A percentile compares a stretch with the other conserved stretches of the same genome.
Conservation (phyloP, 495 filamentous ascomycete genomes). For the Podospora bellae-mahoneyi region DNA sequence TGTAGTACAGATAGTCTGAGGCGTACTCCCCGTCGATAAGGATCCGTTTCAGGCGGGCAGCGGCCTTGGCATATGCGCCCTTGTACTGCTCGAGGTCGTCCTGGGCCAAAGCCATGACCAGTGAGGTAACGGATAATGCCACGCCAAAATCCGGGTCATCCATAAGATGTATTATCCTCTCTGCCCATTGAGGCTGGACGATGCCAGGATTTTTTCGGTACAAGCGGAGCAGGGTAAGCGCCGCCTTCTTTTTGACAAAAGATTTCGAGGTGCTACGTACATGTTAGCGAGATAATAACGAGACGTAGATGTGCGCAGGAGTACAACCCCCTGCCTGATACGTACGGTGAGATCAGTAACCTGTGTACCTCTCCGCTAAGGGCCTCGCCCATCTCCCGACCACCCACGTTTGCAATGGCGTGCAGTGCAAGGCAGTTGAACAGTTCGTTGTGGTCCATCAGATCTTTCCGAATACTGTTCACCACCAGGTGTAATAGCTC, state of each 20-base stretch:
- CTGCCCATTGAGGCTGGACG: conserved; percentile 94
- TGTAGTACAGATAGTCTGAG: conserved; percentile 94
- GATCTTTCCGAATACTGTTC: conserved; percentile 96
- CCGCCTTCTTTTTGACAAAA: conserved; percentile 99
- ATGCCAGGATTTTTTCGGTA: conserved; percentile 93
- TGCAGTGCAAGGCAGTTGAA: conserved; percentile 98
- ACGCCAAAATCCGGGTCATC: conserved; percentile 95
- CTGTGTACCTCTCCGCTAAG: conserved; percentile 90
- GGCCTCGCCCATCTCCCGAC: conserved; percentile 95
- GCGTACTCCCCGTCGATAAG: conserved; percentile 84
- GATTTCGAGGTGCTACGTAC: conserved; percentile 78
- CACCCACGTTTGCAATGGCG: conserved; percentile 96
- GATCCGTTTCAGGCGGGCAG: conserved; percentile 80
- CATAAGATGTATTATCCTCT: conserved; percentile 97
- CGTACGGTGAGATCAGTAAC: conserved; percentile 91
- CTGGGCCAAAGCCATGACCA: conserved; percentile 93
- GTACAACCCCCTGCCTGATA: conserved; percentile 17
- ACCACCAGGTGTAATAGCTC: conserved; percentile 94
- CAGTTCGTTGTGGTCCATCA: conserved; percentile 91
- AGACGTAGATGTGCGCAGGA: background rate
- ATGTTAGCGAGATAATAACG: conserved; percentile 15
- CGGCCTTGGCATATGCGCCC: conserved; percentile 90
- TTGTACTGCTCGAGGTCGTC: conserved; percentile 92
- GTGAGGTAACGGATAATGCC: conserved; percentile 88
- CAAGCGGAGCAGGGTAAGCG: conserved; percentile 88